Evolutionary conservation across 768 basidiomycete species (phyloP), one percentile per base, ranked within the genome.

Genomic region (Polyporus arcularius): DNA sequence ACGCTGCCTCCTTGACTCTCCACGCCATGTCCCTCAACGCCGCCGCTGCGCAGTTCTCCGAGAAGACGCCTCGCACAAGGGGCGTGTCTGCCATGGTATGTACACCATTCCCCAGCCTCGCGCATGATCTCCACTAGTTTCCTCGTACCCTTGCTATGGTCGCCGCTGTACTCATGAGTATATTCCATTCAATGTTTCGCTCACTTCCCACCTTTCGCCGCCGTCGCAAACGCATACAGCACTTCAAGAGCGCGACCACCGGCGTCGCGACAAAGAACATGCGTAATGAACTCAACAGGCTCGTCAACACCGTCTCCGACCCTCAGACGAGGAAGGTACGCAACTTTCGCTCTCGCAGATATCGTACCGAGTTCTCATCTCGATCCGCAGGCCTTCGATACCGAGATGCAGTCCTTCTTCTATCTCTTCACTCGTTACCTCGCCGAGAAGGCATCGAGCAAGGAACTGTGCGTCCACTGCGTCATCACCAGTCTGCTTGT

Each of bases 381-480:
- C 46, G 39, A 30, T 60, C 55, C 21, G 68, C 35, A 94, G 91
- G 86, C 88, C 12, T 97, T 98, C 78, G 90, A 94, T 76, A 88
- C 87, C 41, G 95, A 99, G 79, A 97, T 98, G 95, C 89, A 94
- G 75, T 87, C 89, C 60, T 98, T 98, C 83, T 95, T 95, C 84
- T 87, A 88, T 68, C 91, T 98, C 69, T 96, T 96, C 82, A 96
- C 92, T 72, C 91, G 95, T 67, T 97, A 94, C 79, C 88, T 98
- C 65, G 77, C 62, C 41, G 62, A 63, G 30, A 57, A 57, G n/a
- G 62, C 62, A n/a, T 57, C 54, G n/a, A 86, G 85, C 72, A 82
- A 86, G 69, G 90, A 93, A 75, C 88, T 97, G 94, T 96, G 69
- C 60, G 89, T 78, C 30, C 51, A 61, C 47, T 55, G 39, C 45